Evolutionary conservation across 2,329 filamentous ascomycete species (phyloP).

Genomic region (Capronia epimyces): DNA sequence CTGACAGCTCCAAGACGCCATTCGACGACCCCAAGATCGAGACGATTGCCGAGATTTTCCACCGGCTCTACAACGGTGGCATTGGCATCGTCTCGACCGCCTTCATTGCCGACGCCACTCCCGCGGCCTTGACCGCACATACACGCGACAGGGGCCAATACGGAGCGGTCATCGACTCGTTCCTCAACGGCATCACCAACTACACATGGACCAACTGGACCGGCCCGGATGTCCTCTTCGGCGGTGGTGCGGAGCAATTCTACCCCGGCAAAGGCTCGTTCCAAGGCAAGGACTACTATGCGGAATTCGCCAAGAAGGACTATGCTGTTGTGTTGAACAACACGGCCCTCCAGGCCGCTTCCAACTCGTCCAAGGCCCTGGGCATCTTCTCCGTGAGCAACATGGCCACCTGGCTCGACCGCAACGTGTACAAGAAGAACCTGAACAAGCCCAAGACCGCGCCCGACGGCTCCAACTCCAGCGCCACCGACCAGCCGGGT

Average conservation of each 20-base stretch:
- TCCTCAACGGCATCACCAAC: slow-evolving; percentile 69
- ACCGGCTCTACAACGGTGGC: slow-evolving; percentile 59
- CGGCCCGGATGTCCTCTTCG: slow-evolving; percentile 76
- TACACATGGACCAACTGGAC: slow-evolving; percentile 72
- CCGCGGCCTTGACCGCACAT: slow-evolving; percentile 68
- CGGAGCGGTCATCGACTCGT: slow-evolving; percentile 67
- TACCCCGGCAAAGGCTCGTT: slow-evolving; percentile 60
- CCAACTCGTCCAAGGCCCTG: slow-evolving; percentile 59
- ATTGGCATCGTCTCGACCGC: slow-evolving; percentile 71
- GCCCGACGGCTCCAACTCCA: slow-evolving; percentile 58
- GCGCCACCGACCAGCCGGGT: slow-evolving; percentile 70
- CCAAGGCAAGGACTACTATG: slow-evolving; percentile 66
- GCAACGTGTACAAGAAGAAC: slow-evolving; percentile 64
- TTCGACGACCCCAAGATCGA: slow-evolving; percentile 86
- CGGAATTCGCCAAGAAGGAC: slow-evolving; percentile 63
- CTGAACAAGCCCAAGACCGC: slow-evolving; percentile 61
- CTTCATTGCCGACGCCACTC: slow-evolving; percentile 74
- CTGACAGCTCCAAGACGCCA: slow-evolving; percentile 64
- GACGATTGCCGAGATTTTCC: slow-evolving; percentile 67
- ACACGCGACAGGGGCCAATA: slow-evolving; percentile 65
- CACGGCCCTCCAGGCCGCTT: slow-evolving; percentile 58
- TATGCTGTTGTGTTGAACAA: slow-evolving; percentile 71
- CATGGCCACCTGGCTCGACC: slow-evolving; percentile 79
- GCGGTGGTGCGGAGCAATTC: slow-evolving; percentile 78
- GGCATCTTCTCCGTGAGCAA: slow-evolving; percentile 72